Base-by-base conservation (phyloP, 1,139 yeast species). In the Yamadazyma siamensis region DNA sequence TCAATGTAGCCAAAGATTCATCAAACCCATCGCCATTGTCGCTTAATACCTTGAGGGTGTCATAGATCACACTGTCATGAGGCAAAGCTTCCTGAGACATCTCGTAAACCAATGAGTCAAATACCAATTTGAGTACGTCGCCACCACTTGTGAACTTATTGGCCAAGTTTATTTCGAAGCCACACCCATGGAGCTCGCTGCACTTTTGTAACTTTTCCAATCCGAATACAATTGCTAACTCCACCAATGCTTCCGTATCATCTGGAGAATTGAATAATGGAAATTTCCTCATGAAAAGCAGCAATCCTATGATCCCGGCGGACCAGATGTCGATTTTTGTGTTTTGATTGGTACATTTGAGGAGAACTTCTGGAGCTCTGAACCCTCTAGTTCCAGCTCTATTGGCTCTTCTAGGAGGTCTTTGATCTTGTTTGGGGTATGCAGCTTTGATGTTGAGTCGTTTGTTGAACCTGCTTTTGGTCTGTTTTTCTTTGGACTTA, bases 321-420 rank as follows among this genome's bases (percentile, higher is more conserved):
- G 95, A 81, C 96, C 96, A 88, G 11, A 87, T 75, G 55, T 88
- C 96, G 24, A 88, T 76, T 51, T 81, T 81, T 2, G 86, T 75
- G 6, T 83, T 71, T 59, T 89, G 97, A 37, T 84, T 80, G 2
- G 86, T 77, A 56, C 97, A 88, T 54, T 87, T 87, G 57, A 88
- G 74, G 36, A 89, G 62, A 3, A 88, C 96, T 53, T 88, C 97
- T 0, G 96, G 96, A 0, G 97, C 96, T 43, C 97, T 71, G 52
- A 88, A 88, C 0, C 97, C 97, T 46, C 98, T 73, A 0, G 99
- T 94, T 2, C 99, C 99, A 1, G 98, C 98, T 47, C 99, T 77
- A 50, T 91, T 91, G 2, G 97, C 97, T 37, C 98, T 71, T 49
- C 95, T 73, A 2, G 94, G 88, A 2, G 95, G 87, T 39, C 97